phyloP scores from a whole-genome alignment of 208 protist species.

The Leishmania aethiopica region DNA sequence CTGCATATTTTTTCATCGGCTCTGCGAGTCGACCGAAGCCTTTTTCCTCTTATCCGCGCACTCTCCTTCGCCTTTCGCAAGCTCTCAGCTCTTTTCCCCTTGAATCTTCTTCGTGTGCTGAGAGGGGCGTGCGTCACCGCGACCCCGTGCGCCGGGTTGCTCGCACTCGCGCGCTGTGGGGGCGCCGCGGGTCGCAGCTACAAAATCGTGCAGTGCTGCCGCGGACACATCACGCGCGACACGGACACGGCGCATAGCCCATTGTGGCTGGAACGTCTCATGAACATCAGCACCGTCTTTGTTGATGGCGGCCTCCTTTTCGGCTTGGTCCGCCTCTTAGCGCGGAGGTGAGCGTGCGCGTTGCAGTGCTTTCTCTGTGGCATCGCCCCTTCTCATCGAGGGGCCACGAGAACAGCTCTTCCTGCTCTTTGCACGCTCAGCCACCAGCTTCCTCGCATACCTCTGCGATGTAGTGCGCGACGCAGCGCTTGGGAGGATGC shows the following conservation, averaged over 20 bases:
- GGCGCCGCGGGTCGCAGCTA: slow-evolving; percentile 13
- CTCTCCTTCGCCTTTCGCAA: not conserved
- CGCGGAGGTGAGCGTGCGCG: slow-evolving; percentile 39
- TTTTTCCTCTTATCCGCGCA: not conserved
- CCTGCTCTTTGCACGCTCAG: slow-evolving; percentile 34
- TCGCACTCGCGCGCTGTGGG: slow-evolving; percentile 16
- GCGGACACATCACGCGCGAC: slow-evolving; percentile 44
- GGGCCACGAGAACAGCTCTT: slow-evolving; percentile 23
- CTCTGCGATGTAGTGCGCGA: slow-evolving; percentile 45
- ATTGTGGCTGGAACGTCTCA: slow-evolving; percentile 47
- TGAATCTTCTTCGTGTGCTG: not conserved
- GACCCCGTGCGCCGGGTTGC: slow-evolving; percentile 14
- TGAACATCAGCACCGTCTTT: slow-evolving; percentile 40
- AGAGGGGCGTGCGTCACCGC: slow-evolving; percentile 1
- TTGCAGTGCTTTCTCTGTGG: slow-evolving; percentile 37
- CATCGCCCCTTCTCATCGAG: slow-evolving; percentile 22
- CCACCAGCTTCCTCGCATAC: slow-evolving; percentile 43
- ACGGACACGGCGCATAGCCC: slow-evolving; percentile 31
- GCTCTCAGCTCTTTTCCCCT: not conserved
- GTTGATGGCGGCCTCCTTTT: slow-evolving; percentile 42
- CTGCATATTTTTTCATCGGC: not conserved
- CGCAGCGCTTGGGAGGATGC: slow-evolving; percentile 36
- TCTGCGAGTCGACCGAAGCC: not conserved
- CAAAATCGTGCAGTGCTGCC: slow-evolving; percentile 18
- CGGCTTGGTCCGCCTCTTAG: slow-evolving; percentile 38